Conservation (phyloP, 306 rosid genomes). For the peach (Prunus persica) region DNA sequence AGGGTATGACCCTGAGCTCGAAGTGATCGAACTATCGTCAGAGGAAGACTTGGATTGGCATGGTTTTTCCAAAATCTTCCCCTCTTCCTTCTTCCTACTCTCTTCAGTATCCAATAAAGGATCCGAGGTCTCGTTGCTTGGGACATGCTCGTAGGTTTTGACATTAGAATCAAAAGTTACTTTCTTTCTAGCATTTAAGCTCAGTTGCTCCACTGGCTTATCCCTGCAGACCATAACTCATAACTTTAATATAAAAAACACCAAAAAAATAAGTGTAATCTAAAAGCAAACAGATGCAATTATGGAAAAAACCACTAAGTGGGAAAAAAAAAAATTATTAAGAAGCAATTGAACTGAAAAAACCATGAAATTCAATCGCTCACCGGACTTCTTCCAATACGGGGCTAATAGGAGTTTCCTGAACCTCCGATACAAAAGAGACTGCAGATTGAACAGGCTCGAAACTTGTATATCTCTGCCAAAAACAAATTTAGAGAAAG, state of each 20-base stretch:
- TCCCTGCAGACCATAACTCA: constrained; percentile 41
- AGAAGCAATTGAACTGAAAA: not conserved
- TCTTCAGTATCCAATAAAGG: constrained; percentile 30
- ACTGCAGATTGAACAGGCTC: constrained; percentile 39
- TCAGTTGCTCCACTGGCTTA: constrained; percentile 46
- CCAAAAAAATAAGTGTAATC: not conserved
- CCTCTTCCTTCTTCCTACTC: constrained; percentile 22
- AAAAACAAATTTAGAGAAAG: constrained; percentile 11
- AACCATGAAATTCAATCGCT: constrained; percentile 22
- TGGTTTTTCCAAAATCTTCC: constrained; percentile 28
- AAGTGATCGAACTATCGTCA: constrained; percentile 48
- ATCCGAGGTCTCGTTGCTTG: constrained; percentile 31
- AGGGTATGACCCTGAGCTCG: constrained; percentile 57
- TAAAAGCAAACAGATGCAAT: not conserved
- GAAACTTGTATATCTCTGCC: constrained; percentile 43
- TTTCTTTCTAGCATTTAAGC: constrained; percentile 53
- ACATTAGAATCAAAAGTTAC: constrained; percentile 81
- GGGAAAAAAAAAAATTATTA: too few species aligned
- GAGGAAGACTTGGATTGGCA: constrained; percentile 50
- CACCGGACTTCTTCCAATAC: constrained; percentile 37
- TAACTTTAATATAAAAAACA: not conserved
- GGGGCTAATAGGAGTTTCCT: constrained; percentile 26
- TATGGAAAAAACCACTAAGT: not conserved
- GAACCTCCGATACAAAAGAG: constrained; percentile 29
- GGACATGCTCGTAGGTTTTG: constrained; percentile 62